Conservation (phyloP, 2,329 filamentous ascomycete species). For the Pseudocercospora fijiensis region DNA sequence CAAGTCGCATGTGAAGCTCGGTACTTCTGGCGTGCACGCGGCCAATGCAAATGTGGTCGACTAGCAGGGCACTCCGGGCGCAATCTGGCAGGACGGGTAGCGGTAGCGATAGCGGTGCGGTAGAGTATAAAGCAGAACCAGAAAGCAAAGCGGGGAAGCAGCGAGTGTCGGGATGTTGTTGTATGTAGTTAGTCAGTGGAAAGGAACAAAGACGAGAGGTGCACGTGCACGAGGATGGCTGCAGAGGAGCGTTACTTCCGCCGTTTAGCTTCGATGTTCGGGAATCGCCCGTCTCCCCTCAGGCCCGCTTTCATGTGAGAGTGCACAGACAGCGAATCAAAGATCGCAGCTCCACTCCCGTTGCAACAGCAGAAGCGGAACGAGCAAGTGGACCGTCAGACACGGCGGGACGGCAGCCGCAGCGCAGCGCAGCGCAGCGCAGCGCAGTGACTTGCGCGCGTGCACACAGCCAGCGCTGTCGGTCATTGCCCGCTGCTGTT, state of each 20-base stretch:
- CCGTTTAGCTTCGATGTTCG: slow-evolving; percentile 15
- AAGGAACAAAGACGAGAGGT: slow-evolving; percentile 9
- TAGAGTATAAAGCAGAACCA: not conserved
- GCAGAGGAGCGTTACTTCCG: slow-evolving; percentile 9
- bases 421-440: no score
- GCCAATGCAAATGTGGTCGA: slow-evolving; percentile 5
- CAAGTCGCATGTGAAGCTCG: slow-evolving; percentile 21
- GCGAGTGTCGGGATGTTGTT: slow-evolving; percentile 7
- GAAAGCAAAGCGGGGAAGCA: slow-evolving; percentile 2
- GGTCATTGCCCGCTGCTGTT: not conserved
- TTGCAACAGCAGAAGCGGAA: no score
- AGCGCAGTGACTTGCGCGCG: not conserved
- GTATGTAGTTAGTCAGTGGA: slow-evolving; percentile 2
- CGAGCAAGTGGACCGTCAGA: not conserved
- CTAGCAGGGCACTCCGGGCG: not conserved
- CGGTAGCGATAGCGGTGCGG: slow-evolving; percentile 4
- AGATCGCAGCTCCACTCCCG: slow-evolving; percentile 1
- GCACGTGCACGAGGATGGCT: slow-evolving; percentile 6
- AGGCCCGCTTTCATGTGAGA: slow-evolving; percentile 18
- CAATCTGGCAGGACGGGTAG: slow-evolving; percentile 3
- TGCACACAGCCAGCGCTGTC: slow-evolving; percentile 4
- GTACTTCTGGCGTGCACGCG: slow-evolving; percentile 10
- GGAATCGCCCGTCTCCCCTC: slow-evolving; percentile 9
- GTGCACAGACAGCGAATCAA: slow-evolving; percentile 13
- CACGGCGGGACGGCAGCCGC: not conserved